Evolutionary conservation across 257 asterid species (phyloP).

Genomic region (Henckelia pumila): DNA sequence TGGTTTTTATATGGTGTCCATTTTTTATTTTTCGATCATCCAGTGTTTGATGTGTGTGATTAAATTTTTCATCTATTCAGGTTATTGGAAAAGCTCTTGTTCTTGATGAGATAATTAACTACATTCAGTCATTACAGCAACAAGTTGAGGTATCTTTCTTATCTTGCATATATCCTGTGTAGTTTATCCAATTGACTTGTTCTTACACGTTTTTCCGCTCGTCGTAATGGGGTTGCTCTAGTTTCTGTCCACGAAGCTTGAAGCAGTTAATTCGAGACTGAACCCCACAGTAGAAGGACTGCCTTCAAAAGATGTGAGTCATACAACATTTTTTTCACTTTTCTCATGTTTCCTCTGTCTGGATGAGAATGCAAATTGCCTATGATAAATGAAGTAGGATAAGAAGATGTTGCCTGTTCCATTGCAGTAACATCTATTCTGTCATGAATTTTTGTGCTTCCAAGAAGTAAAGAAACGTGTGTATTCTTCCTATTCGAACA

Average conservation of each 20-base stretch:
- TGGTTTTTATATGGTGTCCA: too few species aligned
- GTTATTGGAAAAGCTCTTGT: conserved; percentile 35
- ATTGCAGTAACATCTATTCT: too few species aligned
- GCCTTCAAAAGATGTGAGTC: conserved; percentile 46
- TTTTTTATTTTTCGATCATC: neutral
- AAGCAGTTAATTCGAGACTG: conserved; percentile 47
- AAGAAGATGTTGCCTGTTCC: too few species aligned
- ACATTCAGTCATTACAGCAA: conserved; percentile 30
- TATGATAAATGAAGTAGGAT: too few species aligned
- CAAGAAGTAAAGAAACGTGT: too few species aligned
- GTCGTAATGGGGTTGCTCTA: conserved; percentile 19
- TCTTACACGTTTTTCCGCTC: neutral
- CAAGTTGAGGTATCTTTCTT: conserved; percentile 30
- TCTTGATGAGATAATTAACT: conserved; percentile 34
- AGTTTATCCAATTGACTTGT: neutral
- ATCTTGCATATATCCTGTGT: neutral
- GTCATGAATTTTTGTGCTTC: too few species aligned
- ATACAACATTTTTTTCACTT: neutral
- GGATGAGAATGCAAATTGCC: too few species aligned
- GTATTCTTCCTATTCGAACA: too few species aligned
- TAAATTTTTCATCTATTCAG: conserved; percentile 19
- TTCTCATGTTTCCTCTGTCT: too few species aligned
- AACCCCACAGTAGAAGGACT: conserved; percentile 35
- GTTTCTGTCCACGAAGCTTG: conserved; percentile 59
- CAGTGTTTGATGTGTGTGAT: neutral